Conservation (phyloP, 441 rosid species). For the Corymbia calophylla region DNA sequence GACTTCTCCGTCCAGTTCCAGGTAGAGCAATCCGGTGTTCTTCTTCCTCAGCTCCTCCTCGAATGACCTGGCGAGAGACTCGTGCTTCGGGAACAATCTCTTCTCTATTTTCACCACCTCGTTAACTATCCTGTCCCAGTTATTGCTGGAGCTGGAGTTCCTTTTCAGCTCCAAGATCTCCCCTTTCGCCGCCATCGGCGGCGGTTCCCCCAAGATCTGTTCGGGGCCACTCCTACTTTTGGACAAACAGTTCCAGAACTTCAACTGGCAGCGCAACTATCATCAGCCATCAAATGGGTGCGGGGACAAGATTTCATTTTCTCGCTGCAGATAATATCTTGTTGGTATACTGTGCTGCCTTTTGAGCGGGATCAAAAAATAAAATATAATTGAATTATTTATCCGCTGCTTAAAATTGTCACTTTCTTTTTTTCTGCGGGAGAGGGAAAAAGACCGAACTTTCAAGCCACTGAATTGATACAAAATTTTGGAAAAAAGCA, state of each 20-base stretch:
- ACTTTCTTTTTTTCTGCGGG: background rate
- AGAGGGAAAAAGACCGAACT: background rate
- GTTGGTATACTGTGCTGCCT: background rate
- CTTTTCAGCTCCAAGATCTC: slow-evolving; percentile 35
- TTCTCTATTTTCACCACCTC: slow-evolving; percentile 70
- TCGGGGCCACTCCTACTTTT: background rate
- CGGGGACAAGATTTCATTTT: background rate
- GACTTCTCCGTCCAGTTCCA: slow-evolving; percentile 27
- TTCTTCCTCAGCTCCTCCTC: slow-evolving; percentile 62
- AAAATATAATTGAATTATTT: background rate
- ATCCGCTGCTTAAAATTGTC: background rate
- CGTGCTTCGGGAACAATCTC: slow-evolving; percentile 71
- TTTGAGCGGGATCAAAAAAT: background rate
- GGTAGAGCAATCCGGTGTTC: slow-evolving; percentile 56
- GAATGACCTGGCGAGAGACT: slow-evolving; percentile 56
- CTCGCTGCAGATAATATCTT: background rate
- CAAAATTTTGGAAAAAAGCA: background rate
- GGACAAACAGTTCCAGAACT: background rate
- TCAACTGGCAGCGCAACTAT: background rate
- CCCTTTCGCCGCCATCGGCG: slow-evolving; percentile 1
- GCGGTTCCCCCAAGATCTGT: background rate
- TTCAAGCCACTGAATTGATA: background rate
- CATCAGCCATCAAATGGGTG: background rate
- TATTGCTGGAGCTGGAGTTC: slow-evolving; percentile 16
- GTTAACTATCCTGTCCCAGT: slow-evolving; percentile 30